Evolutionary conservation across 1,284 basidiomycete genomes (phyloP), one percentile per base, ranked within the genome.

Genomic region (Coniophora puteana): DNA sequence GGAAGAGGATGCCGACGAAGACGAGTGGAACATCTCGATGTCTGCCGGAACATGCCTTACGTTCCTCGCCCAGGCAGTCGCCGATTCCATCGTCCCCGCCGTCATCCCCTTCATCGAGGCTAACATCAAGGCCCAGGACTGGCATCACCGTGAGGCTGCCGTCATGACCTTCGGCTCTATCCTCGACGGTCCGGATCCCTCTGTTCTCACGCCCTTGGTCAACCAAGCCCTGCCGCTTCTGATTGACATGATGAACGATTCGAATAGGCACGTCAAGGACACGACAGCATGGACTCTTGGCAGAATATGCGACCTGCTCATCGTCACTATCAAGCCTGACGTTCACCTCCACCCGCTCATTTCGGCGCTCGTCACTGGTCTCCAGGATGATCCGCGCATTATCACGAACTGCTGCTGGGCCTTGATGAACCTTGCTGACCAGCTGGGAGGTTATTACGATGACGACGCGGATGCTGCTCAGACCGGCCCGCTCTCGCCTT

Each of bases 11-110:
- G 93, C 92, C 1, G 94, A 96, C 44, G 95, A 98, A 52, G 96
- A 98, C 56, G 96, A 99, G 63, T 99, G 95, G 96, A 96, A 95
- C 56, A 84, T 95, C 32, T 86, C 93, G 21, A 98, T 98, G 93
- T 92, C 96, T 14, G 93, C 93, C n/a, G 93, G 88, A 18, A 94
- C 92, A 1, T 97, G 93, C 63, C 74, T 99, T 36, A 76, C 82
- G 27, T 82, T 94, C 29, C 80, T 99, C 42, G 92, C 96, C 0
- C 85, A 86, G 51, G 90, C 93, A 27, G 93, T 98, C 12, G 80
- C 88, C 43, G 95, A 99, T 62, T 74, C 79, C 17, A 90, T 99
- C 51, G 95, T 99, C 8, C 81, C 88, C 5, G 82, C 86, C 5
- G 91, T 97, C 41, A 93, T 99, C 46, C 95, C 96, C 3, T 99